These are phyloP conservation scores for Sporobolomyces roseus DNA, from an alignment of 768 basidiomycete species.

Conservation along the genomic window DNA sequence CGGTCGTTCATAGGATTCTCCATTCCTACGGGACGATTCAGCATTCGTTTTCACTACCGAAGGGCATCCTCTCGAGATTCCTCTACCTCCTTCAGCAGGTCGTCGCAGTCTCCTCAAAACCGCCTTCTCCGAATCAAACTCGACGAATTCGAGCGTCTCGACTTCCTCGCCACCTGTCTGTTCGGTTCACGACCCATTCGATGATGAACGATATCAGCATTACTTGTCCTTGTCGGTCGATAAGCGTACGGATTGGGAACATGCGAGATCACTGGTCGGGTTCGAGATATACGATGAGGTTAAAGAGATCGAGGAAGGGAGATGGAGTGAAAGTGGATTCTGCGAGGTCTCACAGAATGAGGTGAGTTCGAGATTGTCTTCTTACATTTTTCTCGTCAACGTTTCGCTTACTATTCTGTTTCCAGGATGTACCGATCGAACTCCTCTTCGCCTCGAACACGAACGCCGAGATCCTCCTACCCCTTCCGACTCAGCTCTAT, in stretches of 20 bases:
- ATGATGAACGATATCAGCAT: conserved; percentile 45
- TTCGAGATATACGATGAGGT: conserved; percentile 55
- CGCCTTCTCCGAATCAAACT: background rate
- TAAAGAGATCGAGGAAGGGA: conserved; percentile 46
- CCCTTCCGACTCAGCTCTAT: conserved; percentile 10
- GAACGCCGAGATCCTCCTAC: background rate
- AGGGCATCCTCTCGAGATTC: conserved; percentile 77
- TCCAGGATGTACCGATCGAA: conserved; percentile 39
- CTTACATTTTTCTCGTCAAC: background rate
- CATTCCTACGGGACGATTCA: conserved; percentile 67
- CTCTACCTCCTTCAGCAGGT: conserved; percentile 39
- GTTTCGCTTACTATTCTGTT: background rate
- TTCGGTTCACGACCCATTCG: conserved; percentile 57
- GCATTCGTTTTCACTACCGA: conserved; percentile 93
- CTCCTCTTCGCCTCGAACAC: conserved; percentile 40
- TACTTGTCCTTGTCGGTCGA: conserved; percentile 63
- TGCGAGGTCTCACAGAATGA: conserved; percentile 68
- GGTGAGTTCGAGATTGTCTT: conserved; percentile 19
- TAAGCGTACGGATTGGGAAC: conserved; percentile 71
- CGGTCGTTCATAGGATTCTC: conserved; percentile 56
- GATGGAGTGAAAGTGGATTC: conserved; percentile 69
- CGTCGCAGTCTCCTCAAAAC: conserved; percentile 1
- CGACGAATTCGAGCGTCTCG: background rate
- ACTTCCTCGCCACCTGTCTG: conserved; percentile 53
- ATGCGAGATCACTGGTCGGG: conserved; percentile 68